A percentile compares a stretch with the other conserved stretches of the same genome.
phyloP scores from a whole-genome alignment of 2,329 filamentous ascomycete genomes.

The Paracoccidioides brasiliensis region DNA sequence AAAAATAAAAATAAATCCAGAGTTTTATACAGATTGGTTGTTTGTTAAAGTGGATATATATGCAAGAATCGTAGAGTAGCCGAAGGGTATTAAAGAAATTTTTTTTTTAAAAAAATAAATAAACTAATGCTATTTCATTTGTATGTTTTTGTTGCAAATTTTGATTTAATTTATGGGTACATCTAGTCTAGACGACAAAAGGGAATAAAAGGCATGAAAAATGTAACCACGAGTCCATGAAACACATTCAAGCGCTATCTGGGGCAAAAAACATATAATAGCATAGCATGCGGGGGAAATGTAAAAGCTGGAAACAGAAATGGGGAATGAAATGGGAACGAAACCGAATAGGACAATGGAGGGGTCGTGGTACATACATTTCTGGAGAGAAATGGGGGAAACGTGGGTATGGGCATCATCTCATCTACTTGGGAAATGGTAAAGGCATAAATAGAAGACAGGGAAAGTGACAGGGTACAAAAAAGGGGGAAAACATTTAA shows the following conservation, averaged over 20 bases:
- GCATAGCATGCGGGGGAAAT: too few species aligned
- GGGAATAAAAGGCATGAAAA: slow-evolving; percentile 2
- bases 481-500: slow-evolving; percentile 8
- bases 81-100: not conserved
- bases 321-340: not conserved
- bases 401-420: not conserved
- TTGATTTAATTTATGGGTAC: slow-evolving; percentile 18
- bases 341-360: not conserved
- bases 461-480: not conserved
- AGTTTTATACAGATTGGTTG: too few species aligned
- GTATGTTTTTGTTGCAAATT: not conserved
- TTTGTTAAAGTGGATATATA: too few species aligned
- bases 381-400: not conserved
- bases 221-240: not conserved
- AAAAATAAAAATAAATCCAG: too few species aligned
- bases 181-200: slow-evolving; percentile 21
- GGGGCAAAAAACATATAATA: too few species aligned
- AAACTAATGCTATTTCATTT: not conserved
- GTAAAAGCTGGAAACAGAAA: not conserved
- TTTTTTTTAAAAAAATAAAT: too few species aligned
- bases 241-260: not conserved
- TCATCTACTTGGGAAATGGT: not conserved
- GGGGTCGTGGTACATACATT: not conserved
- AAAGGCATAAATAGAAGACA: slow-evolving; percentile 4
- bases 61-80: too few species aligned